Conservation (phyloP, 257 asterid species). For the Nicotiana attenuata region DNA sequence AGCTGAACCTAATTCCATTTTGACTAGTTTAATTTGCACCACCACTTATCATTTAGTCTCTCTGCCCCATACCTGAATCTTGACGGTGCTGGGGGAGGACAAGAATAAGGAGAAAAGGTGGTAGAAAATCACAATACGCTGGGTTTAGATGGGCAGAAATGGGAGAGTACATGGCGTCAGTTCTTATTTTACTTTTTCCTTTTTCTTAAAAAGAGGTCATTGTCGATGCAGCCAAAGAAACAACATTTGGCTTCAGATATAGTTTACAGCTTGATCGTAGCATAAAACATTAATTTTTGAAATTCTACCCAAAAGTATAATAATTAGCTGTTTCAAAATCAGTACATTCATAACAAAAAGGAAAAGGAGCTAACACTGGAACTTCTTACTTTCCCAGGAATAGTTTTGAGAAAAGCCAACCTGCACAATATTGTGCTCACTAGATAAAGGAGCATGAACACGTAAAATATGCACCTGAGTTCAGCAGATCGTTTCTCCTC, state of each 20-base stretch:
- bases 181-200: background rate
- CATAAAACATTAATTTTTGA: background rate
- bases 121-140: background rate
- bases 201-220: background rate
- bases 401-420: background rate
- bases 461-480: slow-evolving; percentile 52
- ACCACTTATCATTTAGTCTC: background rate
- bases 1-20: background rate
- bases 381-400: background rate
- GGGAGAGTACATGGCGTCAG: background rate
- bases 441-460: background rate
- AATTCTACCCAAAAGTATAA: background rate
- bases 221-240: background rate
- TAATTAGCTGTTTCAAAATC: background rate
- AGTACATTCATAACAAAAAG: background rate
- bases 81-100: background rate
- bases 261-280: slow-evolving; percentile 1
- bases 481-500: slow-evolving; percentile 89
- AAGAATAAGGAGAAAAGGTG: background rate
- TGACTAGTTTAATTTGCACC: slow-evolving; percentile 2
- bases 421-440: background rate
- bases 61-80: background rate
- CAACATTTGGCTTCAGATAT: background rate
- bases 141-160: background rate
- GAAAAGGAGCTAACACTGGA: background rate